Evolutionary conservation across 192 early-diverging fungal genomes (phyloP), one percentile per base, ranked within the genome.

Genomic region (Coemansia sp.): DNA sequence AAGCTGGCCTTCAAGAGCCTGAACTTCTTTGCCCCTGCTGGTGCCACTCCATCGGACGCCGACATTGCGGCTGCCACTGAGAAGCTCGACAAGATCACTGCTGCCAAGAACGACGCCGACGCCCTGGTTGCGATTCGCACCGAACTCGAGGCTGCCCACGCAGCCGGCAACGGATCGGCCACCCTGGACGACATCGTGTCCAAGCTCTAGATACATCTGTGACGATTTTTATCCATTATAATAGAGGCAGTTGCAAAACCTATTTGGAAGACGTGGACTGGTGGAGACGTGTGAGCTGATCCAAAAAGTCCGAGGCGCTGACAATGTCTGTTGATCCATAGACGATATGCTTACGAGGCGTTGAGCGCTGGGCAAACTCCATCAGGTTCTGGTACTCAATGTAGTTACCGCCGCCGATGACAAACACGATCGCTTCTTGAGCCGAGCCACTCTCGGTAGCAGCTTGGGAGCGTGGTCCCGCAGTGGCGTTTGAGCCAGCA

Each of bases 341-440:
- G 2, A 90, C 90, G 59, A 99, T 94, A 73, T 88, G 87, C 84
- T 93, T 95, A 75, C 80, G 74, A 62, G 85, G 86, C 66, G 75
- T 67, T 42, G 78, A 78, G 37, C 90, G 91, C 82, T 88, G 85
- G 4, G 94, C 90, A 80, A 90, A 91, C 82, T 98, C 96, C 80
- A 89, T 87, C 72, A 98, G 70, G 79, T 98, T 98, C 69, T 97
- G 95, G 77, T 96, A 96, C 85, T 99, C 98, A 59, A 96, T 83
- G 82, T 98, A 99, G 75, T 98, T 98, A 28, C 98, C 98, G 40
- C 98, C 98, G 30, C 98, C 98, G 44, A 98, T 88, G 11, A 96
- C 92, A 89, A 99, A 98, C 26, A 99, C 98, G 75, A 99, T 91
- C 4, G 96, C 96, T 62, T 98, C 93, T 63, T 94, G 89, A 69